Conservation (phyloP, 2,329 filamentous ascomycete genomes). For the Colletotrichum abscissum region DNA sequence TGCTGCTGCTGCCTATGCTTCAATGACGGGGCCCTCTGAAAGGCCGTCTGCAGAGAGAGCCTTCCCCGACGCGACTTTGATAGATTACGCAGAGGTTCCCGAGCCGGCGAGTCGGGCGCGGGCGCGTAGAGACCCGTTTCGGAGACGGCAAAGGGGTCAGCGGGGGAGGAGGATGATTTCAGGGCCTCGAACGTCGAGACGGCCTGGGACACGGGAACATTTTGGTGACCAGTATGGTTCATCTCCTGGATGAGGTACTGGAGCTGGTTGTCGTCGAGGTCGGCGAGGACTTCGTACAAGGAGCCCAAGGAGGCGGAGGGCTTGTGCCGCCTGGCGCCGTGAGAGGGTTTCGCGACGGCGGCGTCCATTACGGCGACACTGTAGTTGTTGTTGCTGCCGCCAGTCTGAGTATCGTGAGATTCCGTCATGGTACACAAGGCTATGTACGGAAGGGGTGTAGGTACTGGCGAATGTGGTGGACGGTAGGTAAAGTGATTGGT, state of each 20-base stretch:
- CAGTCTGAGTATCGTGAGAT: neutral
- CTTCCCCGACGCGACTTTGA: conserved; percentile 31
- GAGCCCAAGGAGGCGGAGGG: conserved; percentile 23
- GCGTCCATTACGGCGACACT: neutral
- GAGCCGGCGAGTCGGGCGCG: neutral
- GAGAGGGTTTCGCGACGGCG: neutral
- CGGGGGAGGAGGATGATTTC: neutral
- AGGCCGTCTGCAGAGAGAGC: conserved; percentile 26
- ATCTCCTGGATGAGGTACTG: conserved; percentile 36
- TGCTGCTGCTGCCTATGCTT: neutral
- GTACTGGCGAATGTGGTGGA: neutral
- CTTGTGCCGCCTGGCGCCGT: conserved; percentile 9
- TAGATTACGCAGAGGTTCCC: conserved; percentile 9
- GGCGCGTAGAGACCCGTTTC: too few relatives aligned
- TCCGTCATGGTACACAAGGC: neutral
- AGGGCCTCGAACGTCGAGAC: conserved; percentile 25
- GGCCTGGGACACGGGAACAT: conserved; percentile 30
- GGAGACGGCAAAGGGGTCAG: neutral
- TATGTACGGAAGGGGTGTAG: too few relatives aligned
- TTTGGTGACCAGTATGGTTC: conserved; percentile 32
- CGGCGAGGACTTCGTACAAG: conserved; percentile 31
- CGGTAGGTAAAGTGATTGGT: neutral
- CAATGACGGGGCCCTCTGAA: conserved; percentile 13
- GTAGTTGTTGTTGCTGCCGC: neutral
- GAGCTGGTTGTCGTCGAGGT: conserved; percentile 32